Base-by-base conservation (phyloP, 495 filamentous ascomycete genomes). In the Thozetella sp. region DNA sequence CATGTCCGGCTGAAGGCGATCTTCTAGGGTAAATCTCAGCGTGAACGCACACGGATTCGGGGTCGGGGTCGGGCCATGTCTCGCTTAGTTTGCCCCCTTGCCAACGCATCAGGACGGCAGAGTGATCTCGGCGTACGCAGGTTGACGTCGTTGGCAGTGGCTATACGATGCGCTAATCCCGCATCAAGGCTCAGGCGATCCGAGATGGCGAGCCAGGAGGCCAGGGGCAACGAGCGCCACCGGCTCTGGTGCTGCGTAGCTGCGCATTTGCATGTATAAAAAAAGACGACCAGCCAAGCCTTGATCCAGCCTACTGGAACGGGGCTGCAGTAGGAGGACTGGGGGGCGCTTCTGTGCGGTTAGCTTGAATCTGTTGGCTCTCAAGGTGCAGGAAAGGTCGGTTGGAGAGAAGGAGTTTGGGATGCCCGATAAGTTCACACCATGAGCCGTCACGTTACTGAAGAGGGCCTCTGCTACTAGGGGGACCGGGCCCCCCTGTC, bases 401-500 rank as follows among this genome's bases (percentile, higher is more conserved):
- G 30, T 22, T 19, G 22, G 24, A 57, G 13, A 51, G 43, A 11
- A 23, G 30, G 53, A 46, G 26, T 24, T n/a, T 51, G 54, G 60
- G 60, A 48, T 11, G 10, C 9, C 40, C 59, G 65, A 69, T 69
- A 64, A 60, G 62, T 72, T 65, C 71, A 77, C 73, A 76, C 72
- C 75, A 71, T 66, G 65, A 54, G 58, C 62, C 54, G 63, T 75
- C 73, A 74, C 73, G 73, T 74, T 79, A 72, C 71, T 69, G 69
- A 55, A 52, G 66, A 67, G 66, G 71, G 56, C 66, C 73, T n/a
- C n/a, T n/a, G n/a, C n/a, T n/a, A n/a, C 72, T 66, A 72, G 63
- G 56, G 54, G 65, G 45, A 51, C 61, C 62, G 64, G 63, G 64
- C n/a, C 43, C n/a, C 69, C 68, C 64, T 71, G 67, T 63, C 67